phyloP scores from a whole-genome alignment of 768 basidiomycete genomes.

The Artomyces pyxidatus region DNA sequence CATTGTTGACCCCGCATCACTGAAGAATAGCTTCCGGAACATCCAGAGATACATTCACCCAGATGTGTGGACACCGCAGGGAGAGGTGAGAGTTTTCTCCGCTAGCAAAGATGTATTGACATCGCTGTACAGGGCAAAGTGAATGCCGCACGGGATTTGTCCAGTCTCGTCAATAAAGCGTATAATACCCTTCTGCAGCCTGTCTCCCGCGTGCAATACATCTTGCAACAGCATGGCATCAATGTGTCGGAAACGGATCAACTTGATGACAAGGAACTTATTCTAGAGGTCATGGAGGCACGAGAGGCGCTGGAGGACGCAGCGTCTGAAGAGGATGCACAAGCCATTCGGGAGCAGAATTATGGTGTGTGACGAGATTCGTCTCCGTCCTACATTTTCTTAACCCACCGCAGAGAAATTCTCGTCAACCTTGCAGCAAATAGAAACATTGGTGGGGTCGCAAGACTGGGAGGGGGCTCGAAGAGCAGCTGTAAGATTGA shows the following conservation, averaged over 20 bases:
- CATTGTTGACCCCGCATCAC: conserved; percentile 45
- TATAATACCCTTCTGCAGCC: conserved; percentile 72
- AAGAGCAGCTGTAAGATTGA: conserved; percentile 53
- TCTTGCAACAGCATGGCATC: conserved; percentile 55
- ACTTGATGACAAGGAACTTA: conserved; percentile 59
- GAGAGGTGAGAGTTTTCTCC: conserved; percentile 34
- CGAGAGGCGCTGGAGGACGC: conserved; percentile 72
- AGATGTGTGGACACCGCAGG: conserved; percentile 71
- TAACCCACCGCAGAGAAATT: conserved; percentile 40
- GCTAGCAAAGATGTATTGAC: background rate
- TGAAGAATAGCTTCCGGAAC: conserved; percentile 60
- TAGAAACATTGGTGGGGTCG: conserved; percentile 42
- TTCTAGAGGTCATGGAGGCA: conserved; percentile 71
- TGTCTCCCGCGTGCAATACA: conserved; percentile 70
- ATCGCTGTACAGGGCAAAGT: conserved; percentile 38
- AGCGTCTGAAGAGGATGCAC: conserved; percentile 38
- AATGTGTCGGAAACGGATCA: conserved; percentile 62
- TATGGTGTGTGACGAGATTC: conserved; percentile 34
- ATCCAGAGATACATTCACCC: conserved; percentile 80
- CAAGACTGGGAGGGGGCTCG: conserved; percentile 53
- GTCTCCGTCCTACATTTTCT: background rate
- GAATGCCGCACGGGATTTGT: conserved; percentile 55
- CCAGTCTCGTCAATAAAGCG: conserved; percentile 74
- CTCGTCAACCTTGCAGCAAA: conserved; percentile 31
- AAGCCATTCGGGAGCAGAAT: conserved; percentile 45